Percentiles rank a stretch among this genome's conserved stretches.
Conservation (phyloP, 768 basidiomycete genomes). For the Pleurotus ostreatus region DNA sequence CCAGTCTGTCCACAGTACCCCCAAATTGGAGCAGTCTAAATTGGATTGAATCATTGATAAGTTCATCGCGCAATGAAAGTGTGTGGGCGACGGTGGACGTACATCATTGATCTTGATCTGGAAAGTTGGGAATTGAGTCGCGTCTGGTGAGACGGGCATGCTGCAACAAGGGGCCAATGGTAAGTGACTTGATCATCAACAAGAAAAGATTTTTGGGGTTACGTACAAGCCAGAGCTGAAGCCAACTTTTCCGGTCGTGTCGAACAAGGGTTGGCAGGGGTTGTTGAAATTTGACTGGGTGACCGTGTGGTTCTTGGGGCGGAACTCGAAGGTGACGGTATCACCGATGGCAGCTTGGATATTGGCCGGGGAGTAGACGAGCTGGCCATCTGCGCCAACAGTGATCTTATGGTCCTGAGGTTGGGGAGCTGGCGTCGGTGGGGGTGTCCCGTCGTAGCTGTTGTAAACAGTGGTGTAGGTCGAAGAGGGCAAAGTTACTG, state of each 20-base stretch:
- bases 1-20: slow-evolving; percentile 49
- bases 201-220: neutral
- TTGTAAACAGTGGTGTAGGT: slow-evolving; percentile 37
- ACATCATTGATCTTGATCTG: slow-evolving; percentile 39
- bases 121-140: slow-evolving; percentile 34
- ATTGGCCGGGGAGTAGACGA: slow-evolving; percentile 32
- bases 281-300: slow-evolving; percentile 36
- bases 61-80: neutral
- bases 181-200: neutral
- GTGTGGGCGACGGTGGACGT: neutral
- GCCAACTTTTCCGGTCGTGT: slow-evolving; percentile 21
- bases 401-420: slow-evolving; percentile 31
- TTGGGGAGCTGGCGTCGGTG: slow-evolving; percentile 17
- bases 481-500: slow-evolving; percentile 28
- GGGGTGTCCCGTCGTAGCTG: slow-evolving; percentile 29
- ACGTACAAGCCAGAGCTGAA: slow-evolving; percentile 44
- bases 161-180: slow-evolving; percentile 17
- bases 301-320: slow-evolving; percentile 44
- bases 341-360: slow-evolving; percentile 38
- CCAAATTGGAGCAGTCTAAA: slow-evolving; percentile 49
- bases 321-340: slow-evolving; percentile 40
- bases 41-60: slow-evolving; percentile 27
- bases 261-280: slow-evolving; percentile 27
- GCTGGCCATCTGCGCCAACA: slow-evolving; percentile 32
- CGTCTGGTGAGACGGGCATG: slow-evolving; percentile 32